phyloP scores from a whole-genome alignment of 352 stramenopile genomes.

The Globisporangium parvum region DNA sequence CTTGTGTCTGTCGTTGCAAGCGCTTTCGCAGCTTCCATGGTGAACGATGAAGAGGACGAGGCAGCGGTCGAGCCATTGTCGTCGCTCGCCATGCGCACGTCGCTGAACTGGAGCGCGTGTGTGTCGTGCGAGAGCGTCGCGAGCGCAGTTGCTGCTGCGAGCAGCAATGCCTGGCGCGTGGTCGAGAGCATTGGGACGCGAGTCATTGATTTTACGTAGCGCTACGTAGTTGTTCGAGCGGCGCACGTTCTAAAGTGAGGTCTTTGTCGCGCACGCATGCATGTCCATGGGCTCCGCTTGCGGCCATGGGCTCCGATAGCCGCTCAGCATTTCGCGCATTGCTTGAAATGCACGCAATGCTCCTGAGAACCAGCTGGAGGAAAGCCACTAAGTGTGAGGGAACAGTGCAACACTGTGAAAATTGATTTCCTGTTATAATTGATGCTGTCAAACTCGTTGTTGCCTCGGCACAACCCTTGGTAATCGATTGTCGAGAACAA shows the following conservation, averaged over 20 bases:
- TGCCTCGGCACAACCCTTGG: too few relatives aligned
- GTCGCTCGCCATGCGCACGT: conserved; percentile 4
- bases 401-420: too few relatives aligned
- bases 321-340: neutral
- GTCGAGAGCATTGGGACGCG: neutral
- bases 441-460: too few relatives aligned
- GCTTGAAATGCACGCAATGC: neutral
- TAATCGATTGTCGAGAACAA: too few relatives aligned
- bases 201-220: neutral
- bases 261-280: too few relatives aligned
- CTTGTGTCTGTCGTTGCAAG: neutral
- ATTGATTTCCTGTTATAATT: too few relatives aligned
- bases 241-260: neutral
- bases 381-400: too few relatives aligned
- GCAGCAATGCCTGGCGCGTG: neutral
- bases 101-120: conserved; percentile 8
- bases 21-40: conserved; percentile 4
- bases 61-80: neutral
- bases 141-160: neutral
- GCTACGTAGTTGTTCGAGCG: neutral
- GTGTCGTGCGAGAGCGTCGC: neutral
- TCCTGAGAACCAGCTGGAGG: neutral
- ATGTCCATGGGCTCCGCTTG: too few relatives aligned
- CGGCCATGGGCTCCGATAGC: neutral
- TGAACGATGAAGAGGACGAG: conserved; percentile 3